A percentile compares a stretch with the other conserved stretches of the same genome.
These are phyloP conservation scores for Coemansia sp. DNA, from an alignment of 192 early-diverging fungal genomes.

Conservation along the genomic window DNA sequence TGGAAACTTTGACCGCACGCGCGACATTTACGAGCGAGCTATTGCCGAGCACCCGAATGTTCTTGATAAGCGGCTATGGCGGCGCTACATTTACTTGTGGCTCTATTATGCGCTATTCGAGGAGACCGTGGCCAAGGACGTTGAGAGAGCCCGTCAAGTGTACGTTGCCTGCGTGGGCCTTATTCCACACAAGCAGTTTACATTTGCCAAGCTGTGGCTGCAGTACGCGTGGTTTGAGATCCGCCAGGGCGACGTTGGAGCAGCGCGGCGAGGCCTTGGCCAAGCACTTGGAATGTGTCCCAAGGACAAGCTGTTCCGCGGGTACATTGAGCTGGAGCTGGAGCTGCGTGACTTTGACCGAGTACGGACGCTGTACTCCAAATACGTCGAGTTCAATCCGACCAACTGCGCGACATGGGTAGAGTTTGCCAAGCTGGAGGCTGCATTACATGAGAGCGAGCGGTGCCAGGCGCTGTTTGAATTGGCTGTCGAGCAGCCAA, in stretches of 20 bases:
- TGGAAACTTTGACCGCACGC: constrained; percentile 72
- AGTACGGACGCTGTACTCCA: constrained; percentile 86
- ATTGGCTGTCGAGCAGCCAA: constrained; percentile 85
- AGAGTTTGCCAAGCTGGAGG: constrained; percentile 93
- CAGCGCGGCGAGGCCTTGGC: constrained; percentile 83
- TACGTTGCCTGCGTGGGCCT: constrained; percentile 82
- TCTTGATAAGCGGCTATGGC: constrained; percentile 92
- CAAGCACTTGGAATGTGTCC: constrained; percentile 82
- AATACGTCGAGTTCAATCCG: constrained; percentile 88
- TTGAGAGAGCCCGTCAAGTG: constrained; percentile 79
- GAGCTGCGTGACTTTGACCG: constrained; percentile 94
- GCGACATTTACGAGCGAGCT: constrained; percentile 96
- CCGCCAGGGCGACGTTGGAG: constrained; percentile 70
- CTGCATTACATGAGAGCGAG: constrained; percentile 82
- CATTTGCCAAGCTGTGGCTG: constrained; percentile 98
- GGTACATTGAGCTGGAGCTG: constrained; percentile 96
- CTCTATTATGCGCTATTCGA: constrained; percentile 97
- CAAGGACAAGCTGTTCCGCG: constrained; percentile 94
- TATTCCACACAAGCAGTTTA: constrained; percentile 93
- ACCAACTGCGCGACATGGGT: constrained; percentile 94
- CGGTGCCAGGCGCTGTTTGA: constrained; percentile 88
- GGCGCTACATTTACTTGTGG: constrained; percentile 99
- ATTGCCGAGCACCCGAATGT: constrained; percentile 87
- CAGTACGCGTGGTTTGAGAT: constrained; percentile 93
- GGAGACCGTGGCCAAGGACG: constrained; percentile 83